phyloP scores from a whole-genome alignment of 2,329 filamentous ascomycete species.

The Aspergillus unguis region DNA sequence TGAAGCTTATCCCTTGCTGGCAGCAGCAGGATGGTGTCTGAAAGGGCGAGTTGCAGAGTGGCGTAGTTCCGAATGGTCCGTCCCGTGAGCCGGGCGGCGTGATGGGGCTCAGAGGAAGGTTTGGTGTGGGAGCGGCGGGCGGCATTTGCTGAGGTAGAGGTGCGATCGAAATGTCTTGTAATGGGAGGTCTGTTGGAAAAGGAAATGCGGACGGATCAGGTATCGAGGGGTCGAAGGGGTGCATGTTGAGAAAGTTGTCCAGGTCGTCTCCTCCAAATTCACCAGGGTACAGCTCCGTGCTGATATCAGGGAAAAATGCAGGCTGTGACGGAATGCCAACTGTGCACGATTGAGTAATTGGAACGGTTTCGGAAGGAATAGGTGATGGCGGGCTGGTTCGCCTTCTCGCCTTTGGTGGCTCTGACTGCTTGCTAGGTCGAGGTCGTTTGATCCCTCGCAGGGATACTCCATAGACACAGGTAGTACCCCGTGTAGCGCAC shows the following conservation, averaged over 20 bases:
- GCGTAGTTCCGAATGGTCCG: background rate
- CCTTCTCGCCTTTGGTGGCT: background rate
- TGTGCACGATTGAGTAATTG: too few species aligned
- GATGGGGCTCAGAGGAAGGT: background rate
- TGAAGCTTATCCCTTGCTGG: background rate
- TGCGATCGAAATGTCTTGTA: too few species aligned
- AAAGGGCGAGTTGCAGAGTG: background rate
- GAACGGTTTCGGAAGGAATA: background rate
- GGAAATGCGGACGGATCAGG: background rate
- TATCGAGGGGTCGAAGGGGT: background rate
- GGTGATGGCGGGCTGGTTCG: background rate
- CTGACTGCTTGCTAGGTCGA: background rate
- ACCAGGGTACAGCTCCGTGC: background rate
- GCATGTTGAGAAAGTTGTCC: background rate
- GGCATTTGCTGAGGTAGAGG: too few species aligned
- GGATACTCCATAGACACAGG: slow-evolving; percentile 10
- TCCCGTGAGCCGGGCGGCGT: background rate
- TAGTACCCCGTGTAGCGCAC: slow-evolving; percentile 1
- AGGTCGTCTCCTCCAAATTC: background rate
- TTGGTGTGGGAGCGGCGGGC: too few species aligned
- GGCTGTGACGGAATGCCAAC: background rate
- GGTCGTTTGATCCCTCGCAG: slow-evolving; percentile 9
- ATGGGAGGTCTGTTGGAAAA: background rate
- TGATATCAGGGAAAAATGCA: background rate
- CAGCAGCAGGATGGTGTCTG: slow-evolving; percentile 1